Percentiles rank a stretch among this genome's conserved stretches.
phyloP scores from a whole-genome alignment of 2,329 filamentous ascomycete genomes.

The Akanthomyces muscarius region DNA sequence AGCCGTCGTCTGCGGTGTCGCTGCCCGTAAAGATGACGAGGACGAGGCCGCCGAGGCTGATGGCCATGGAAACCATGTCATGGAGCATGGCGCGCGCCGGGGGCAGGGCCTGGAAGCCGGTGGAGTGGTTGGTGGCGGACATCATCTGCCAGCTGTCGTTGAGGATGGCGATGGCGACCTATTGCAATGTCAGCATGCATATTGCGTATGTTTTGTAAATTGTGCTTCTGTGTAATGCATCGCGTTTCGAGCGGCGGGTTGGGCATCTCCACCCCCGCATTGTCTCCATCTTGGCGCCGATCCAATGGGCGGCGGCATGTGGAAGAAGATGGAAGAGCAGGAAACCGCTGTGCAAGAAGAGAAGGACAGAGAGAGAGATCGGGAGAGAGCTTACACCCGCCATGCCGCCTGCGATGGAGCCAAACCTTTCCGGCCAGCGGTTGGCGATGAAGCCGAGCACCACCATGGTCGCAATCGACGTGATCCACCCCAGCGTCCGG shows the following conservation, averaged over 20 bases:
- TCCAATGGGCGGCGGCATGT: not conserved
- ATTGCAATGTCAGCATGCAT: not conserved
- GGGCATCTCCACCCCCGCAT: slow-evolving; percentile 12
- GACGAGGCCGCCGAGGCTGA: slow-evolving; percentile 33
- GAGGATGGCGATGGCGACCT: slow-evolving; percentile 32
- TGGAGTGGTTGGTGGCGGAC: slow-evolving; percentile 26
- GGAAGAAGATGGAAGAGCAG: not conserved
- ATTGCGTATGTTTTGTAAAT: not conserved
- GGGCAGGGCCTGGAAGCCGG: slow-evolving; percentile 26
- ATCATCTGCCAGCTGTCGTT: slow-evolving; percentile 37
- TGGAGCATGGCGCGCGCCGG: slow-evolving; percentile 29
- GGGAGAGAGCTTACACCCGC: slow-evolving; percentile 28
- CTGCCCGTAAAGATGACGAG: slow-evolving; percentile 30
- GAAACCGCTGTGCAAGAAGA: not conserved
- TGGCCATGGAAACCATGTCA: slow-evolving; percentile 32
- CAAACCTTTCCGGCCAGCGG: slow-evolving; percentile 29
- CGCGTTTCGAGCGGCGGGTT: not conserved
- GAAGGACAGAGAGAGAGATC: not conserved
- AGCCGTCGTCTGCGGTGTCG: slow-evolving; percentile 13
- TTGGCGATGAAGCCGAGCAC: slow-evolving; percentile 31
- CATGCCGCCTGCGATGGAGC: slow-evolving; percentile 29
- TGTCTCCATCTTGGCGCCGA: slow-evolving; percentile 7
- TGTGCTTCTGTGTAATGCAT: not conserved
- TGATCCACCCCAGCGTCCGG: slow-evolving; percentile 31
- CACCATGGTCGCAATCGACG: slow-evolving; percentile 29